Evolutionary conservation across 352 stramenopile species (phyloP).

Genomic region (Phytophthora tentaculata): DNA sequence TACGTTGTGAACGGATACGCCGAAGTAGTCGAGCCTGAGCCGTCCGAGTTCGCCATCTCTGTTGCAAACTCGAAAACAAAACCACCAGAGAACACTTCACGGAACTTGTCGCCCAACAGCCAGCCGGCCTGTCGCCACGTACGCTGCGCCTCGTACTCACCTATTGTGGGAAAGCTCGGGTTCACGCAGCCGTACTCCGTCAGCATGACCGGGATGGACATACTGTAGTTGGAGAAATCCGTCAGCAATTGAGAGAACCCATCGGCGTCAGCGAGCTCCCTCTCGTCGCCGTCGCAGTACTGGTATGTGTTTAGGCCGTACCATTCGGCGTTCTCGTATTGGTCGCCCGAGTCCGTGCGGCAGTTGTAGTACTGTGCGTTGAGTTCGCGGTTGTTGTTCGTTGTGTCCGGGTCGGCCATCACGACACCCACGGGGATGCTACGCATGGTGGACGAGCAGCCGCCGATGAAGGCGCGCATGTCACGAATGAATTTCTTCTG

Average conservation of each 20-base stretch:
- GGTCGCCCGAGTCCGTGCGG: constrained; percentile 63
- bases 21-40: too few relatives aligned
- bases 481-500: constrained; percentile 91
- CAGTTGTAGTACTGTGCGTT: constrained; percentile 91
- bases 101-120: too few relatives aligned
- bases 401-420: constrained; percentile 60
- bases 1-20: too few relatives aligned
- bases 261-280: constrained; percentile 46
- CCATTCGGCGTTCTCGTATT: constrained; percentile 84
- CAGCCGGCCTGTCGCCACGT: too few relatives aligned
- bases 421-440: constrained; percentile 80
- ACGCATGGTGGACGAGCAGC: constrained; percentile 65
- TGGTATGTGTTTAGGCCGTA: constrained; percentile 89
- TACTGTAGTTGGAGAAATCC: constrained; percentile 67
- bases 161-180: constrained; percentile 55
- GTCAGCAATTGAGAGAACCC: constrained; percentile 70
- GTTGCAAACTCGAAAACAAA: too few relatives aligned
- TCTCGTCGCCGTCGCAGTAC: constrained; percentile 65
- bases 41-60: too few relatives aligned
- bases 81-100: too few relatives aligned
- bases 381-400: constrained; percentile 55
- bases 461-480: constrained; percentile 72
- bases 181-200: constrained; percentile 89
- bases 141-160: not conserved
- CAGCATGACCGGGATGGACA: constrained; percentile 81